A percentile compares a stretch with the other conserved stretches of the same genome.
phyloP scores from a whole-genome alignment of 306 rosid species.

The Quillaja saponaria region DNA sequence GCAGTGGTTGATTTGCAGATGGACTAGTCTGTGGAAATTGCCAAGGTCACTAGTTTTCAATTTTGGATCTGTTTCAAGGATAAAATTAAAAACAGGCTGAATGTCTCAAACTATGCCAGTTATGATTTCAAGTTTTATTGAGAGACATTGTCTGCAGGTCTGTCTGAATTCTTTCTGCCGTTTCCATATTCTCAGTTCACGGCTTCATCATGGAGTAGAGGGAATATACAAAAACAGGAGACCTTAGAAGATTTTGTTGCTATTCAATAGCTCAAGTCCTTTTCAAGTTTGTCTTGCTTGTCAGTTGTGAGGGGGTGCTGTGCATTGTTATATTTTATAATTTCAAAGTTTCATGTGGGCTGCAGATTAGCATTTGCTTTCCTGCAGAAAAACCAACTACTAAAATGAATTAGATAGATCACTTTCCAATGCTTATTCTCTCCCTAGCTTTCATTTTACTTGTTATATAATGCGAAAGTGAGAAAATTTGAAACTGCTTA shows the following conservation, averaged over 20 bases:
- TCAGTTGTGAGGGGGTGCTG: neutral
- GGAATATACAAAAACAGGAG: slow-evolving; percentile 16
- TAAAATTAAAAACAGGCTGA: neutral
- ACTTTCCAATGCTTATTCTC: neutral
- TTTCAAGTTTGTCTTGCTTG: slow-evolving; percentile 36
- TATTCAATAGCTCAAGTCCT: slow-evolving; percentile 35
- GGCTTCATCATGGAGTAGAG: neutral
- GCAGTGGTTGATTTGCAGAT: neutral
- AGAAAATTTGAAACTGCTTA: too few relatives aligned
- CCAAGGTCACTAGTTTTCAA: slow-evolving; percentile 1
- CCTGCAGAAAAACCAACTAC: neutral
- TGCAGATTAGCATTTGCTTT: slow-evolving; percentile 11
- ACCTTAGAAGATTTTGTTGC: slow-evolving; percentile 14
- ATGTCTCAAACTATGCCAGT: neutral
- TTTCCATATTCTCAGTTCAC: slow-evolving; percentile 11
- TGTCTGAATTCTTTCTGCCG: slow-evolving; percentile 27
- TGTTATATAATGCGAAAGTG: too few relatives aligned
- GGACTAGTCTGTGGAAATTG: neutral
- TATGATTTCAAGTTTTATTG: neutral
- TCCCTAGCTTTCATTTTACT: neutral
- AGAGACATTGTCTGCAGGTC: slow-evolving; percentile 13
- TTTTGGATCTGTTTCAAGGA: neutral
- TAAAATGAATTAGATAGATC: neutral
- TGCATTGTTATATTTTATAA: neutral
- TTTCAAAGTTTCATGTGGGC: slow-evolving; percentile 15